Conservation (phyloP, 1,284 basidiomycete species). For the Marasmius fiardii region DNA sequence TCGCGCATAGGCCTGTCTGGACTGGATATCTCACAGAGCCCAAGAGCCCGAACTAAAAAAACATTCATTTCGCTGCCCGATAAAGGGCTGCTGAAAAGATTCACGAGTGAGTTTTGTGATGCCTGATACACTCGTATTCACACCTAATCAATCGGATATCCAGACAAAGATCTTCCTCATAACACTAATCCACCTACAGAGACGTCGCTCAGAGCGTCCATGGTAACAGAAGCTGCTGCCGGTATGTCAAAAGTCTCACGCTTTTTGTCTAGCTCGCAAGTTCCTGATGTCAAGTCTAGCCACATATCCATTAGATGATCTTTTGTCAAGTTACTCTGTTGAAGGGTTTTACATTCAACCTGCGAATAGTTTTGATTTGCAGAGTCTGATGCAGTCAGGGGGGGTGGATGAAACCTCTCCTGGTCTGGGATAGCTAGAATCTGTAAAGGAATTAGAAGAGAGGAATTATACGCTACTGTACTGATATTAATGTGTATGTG, state of each 20-base stretch:
- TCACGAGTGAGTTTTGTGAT: conserved; percentile 27
- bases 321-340: conserved; percentile 32
- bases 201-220: conserved; percentile 30
- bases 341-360: conserved; percentile 33
- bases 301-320: conserved; percentile 26
- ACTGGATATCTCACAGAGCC: conserved; percentile 4
- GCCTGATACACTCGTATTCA: no score
- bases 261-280: no score
- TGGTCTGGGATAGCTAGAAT: neutral
- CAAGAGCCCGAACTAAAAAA: conserved; percentile 13
- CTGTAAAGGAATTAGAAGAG: no score
- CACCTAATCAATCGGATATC: neutral
- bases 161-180: conserved; percentile 28
- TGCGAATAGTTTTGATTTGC: conserved; percentile 29
- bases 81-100: conserved; percentile 31
- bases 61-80: conserved; percentile 35
- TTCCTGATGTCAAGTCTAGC: no score
- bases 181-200: conserved; percentile 33
- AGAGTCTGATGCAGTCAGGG: conserved; percentile 17
- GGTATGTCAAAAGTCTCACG: conserved; percentile 22
- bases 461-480: no score
- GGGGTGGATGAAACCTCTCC: neutral
- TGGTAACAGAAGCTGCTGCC: conserved; percentile 23
- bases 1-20: no score
- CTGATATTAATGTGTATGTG: no score